Conservation (phyloP, 176 grass and related monocot genomes). For the Aegilops speltoides region DNA sequence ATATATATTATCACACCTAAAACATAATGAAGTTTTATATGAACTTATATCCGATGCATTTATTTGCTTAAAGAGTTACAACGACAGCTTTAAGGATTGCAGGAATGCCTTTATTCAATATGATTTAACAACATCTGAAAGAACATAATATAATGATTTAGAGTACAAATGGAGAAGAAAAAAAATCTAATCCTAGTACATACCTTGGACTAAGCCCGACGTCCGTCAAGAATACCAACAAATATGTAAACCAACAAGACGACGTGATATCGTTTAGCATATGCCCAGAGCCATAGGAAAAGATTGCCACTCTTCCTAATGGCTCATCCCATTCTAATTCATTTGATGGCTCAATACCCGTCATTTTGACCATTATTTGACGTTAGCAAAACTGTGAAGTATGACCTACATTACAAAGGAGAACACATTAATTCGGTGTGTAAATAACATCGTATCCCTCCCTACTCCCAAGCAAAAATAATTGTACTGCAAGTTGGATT, state of each 20-base stretch:
- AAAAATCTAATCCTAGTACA: constrained; percentile 7
- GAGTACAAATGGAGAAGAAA: background rate
- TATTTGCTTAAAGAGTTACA: background rate
- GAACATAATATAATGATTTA: background rate
- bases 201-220: constrained; percentile 85
- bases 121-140: constrained; percentile 9
- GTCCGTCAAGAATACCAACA: constrained; percentile 86
- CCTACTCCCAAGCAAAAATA: background rate
- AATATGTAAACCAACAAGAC: constrained; percentile 96
- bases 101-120: constrained; percentile 12
- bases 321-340: constrained; percentile 50
- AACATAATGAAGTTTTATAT: background rate
- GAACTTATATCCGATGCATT: background rate
- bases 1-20: background rate
- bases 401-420: constrained; percentile 34
- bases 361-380: constrained; percentile 56
- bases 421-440: background rate
- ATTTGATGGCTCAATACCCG: constrained; percentile 19
- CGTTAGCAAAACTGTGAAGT: background rate
- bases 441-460: background rate
- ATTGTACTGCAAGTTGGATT: background rate
- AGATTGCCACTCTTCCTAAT: constrained; percentile 62
- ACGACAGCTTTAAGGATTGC: background rate
- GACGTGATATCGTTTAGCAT: constrained; percentile 99
- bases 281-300: constrained; percentile 93